Evolutionary conservation across 148 eudicot species (phyloP), one percentile per base, ranked within the genome.

Genomic region (Pharnaceum exiguum): DNA sequence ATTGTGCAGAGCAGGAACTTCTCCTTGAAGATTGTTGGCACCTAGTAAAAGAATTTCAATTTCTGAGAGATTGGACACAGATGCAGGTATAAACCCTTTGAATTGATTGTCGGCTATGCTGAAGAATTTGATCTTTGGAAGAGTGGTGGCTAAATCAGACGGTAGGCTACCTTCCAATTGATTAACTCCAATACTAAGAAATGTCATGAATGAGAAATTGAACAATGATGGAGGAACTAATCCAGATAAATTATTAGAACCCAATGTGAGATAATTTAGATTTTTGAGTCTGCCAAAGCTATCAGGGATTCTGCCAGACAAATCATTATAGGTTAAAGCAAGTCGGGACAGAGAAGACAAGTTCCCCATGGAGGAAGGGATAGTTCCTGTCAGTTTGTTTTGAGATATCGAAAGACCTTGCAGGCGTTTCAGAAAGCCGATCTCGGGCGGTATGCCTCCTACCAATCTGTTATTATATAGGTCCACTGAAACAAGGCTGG

Each of bases 391-490:
- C 10, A 59, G 17, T 3, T 51, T 19, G 46, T 59, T 67, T 3
- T 0, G 13, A 4, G 6, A 7, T 19, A 61, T 17, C 11, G 9
- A 0, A 30, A 59, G 19, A 5, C 0, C 0, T 19, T 38, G 12
- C 26, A 76, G 61, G 27, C 42, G 26, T n/a, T 48, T 40, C 12
- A 71, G 28, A 25, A 16, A 42, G 8, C 62, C 62, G 23, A 71
- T 17, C 21, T 47, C 47, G 2, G 12, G 7, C 0, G 76, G 76
- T 27, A 75, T 45, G 10, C 31, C 55, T 25, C 79, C 79, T 0
- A 11, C 24, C 32, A 75, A 23, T 18, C 22, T 65, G 52, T 75
- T 70, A 30, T 19, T 5, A 0, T 0, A 0, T 0, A 65, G 35
- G 2, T 4, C 0, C 6, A 75, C 42, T 0, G 4, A 0, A 13